Conservation (phyloP, 148 eudicot species). For the Suaeda aralocaspica region DNA sequence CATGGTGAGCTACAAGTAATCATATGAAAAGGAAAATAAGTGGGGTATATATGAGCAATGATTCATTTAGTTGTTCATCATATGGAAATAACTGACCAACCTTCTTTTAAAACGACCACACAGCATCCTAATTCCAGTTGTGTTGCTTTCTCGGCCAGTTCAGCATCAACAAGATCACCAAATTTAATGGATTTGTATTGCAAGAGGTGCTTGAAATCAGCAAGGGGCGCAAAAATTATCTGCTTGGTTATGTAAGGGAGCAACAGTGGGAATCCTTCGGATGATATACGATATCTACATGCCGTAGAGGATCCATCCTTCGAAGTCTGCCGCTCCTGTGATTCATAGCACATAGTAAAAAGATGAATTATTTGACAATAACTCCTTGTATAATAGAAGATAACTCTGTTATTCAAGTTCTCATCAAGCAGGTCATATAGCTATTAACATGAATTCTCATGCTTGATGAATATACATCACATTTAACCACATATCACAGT, state of each 20-base stretch:
- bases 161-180: conserved; percentile 73
- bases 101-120: conserved; percentile 66
- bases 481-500: too few relatives aligned
- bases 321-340: conserved; percentile 63
- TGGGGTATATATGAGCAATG: not conserved
- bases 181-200: conserved; percentile 75
- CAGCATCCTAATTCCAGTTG: conserved; percentile 74
- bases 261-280: conserved; percentile 92
- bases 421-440: not conserved
- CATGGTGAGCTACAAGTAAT: conserved; percentile 37
- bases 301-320: conserved; percentile 68
- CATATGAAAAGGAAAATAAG: not conserved
- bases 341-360: not conserved
- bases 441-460: not conserved
- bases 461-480: too few relatives aligned
- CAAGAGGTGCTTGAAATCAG: conserved; percentile 85
- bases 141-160: conserved; percentile 57
- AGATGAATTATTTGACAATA: not conserved
- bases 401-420: not conserved
- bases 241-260: conserved; percentile 92
- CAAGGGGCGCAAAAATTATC: conserved; percentile 54
- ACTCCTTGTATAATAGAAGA: not conserved
- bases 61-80: not conserved
- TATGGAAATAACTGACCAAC: conserved; percentile 34
- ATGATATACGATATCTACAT: conserved; percentile 86